Percentiles rank a stretch among this genome's conserved stretches.
Conservation (phyloP, 495 filamentous ascomycete genomes). For the Aspergillus sparsus region DNA sequence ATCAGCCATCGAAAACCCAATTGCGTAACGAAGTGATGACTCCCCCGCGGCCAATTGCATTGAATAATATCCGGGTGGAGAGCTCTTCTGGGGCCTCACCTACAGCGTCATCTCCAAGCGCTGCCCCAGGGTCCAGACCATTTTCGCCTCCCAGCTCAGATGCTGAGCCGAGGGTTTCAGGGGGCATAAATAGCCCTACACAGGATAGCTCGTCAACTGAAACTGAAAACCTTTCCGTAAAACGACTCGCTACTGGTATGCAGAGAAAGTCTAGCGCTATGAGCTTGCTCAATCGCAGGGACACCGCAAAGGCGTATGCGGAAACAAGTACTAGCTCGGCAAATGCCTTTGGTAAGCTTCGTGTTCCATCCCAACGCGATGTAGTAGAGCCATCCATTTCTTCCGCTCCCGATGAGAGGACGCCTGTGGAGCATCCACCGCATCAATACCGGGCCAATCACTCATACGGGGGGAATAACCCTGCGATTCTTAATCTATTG, state of each 20-base stretch:
- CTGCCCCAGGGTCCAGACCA: constrained; percentile 38
- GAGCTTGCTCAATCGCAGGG: constrained; percentile 75
- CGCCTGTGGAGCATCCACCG: constrained; percentile 21
- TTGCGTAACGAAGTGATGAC: constrained; percentile 49
- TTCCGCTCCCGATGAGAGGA: constrained; percentile 36
- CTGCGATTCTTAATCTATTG: constrained; percentile 79
- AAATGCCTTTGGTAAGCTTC: constrained; percentile 83
- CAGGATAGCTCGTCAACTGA: constrained; percentile 45
- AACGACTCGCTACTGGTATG: constrained; percentile 33
- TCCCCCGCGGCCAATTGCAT: constrained; percentile 22
- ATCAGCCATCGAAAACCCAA: constrained; percentile 46
- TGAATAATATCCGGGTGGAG: constrained; percentile 31
- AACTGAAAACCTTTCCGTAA: constrained; percentile 35
- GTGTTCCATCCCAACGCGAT: constrained; percentile 59
- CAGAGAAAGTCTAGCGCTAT: constrained; percentile 77
- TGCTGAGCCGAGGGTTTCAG: constrained; percentile 28
- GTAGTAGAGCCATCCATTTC: constrained; percentile 32
- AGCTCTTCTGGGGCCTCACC: constrained; percentile 39
- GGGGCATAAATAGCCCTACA: constrained; percentile 32
- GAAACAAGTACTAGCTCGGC: constrained; percentile 83
- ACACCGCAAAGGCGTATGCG: constrained; percentile 74
- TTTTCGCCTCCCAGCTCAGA: constrained; percentile 45
- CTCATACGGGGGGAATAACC: constrained; percentile 86
- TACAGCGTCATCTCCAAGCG: constrained; percentile 42
- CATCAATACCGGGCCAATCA: constrained; percentile 55